These are phyloP conservation scores for Aspergillus funiculosus DNA, from an alignment of 495 filamentous ascomycete species.

Conservation along the genomic window DNA sequence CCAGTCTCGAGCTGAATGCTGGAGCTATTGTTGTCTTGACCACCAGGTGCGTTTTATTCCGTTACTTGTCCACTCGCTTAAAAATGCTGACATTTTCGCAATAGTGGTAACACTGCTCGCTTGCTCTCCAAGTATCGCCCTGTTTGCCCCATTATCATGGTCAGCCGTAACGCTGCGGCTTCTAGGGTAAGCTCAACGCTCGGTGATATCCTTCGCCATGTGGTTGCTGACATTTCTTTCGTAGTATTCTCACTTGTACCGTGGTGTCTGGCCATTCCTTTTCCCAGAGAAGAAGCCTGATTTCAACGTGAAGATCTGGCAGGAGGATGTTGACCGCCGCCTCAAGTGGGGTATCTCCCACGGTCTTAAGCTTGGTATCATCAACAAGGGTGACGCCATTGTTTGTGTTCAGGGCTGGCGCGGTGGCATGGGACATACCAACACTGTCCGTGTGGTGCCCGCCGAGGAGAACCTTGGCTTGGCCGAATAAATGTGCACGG, in stretches of 20 bases:
- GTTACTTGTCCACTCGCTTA: neutral
- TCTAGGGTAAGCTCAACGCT: constrained; percentile 53
- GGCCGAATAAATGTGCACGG: constrained; percentile 29
- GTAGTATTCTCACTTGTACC: constrained; percentile 87
- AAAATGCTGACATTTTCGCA: constrained; percentile 24
- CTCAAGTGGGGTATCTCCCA: constrained; percentile 90
- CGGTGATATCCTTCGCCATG: neutral
- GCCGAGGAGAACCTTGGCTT: constrained; percentile 59
- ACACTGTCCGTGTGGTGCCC: constrained; percentile 74
- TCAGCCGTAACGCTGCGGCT: constrained; percentile 78
- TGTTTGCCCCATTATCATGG: constrained; percentile 98
- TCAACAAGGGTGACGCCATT: constrained; percentile 76
- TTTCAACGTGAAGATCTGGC: constrained; percentile 84
- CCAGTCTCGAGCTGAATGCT: constrained; percentile 90
- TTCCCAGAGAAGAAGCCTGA: constrained; percentile 92
- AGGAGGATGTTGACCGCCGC: constrained; percentile 95
- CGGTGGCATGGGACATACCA: constrained; percentile 96
- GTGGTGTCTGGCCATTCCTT: constrained; percentile 94
- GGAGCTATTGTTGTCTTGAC: constrained; percentile 91
- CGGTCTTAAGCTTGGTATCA: constrained; percentile 76
- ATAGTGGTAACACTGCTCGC: constrained; percentile 82
- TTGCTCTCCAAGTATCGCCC: constrained; percentile 97
- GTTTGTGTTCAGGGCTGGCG: constrained; percentile 98
- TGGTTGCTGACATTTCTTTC: neutral
- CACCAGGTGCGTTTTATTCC: constrained; percentile 56